These are phyloP conservation scores for Beauveria varroae DNA, from an alignment of 2,329 filamentous ascomycete species.

Conservation along the genomic window DNA sequence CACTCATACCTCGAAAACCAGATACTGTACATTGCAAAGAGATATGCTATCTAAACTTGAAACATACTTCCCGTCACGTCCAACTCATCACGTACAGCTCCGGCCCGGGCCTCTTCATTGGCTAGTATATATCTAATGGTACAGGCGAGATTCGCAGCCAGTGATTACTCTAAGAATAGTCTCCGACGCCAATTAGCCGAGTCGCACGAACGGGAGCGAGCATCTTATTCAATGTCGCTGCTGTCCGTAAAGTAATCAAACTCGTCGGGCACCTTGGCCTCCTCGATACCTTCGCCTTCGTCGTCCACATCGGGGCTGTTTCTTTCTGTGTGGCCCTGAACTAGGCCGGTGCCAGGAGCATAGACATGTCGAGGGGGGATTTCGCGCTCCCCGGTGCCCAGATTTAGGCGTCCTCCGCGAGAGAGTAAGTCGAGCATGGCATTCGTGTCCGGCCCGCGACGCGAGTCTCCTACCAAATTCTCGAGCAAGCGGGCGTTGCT, in stretches of 20 bases:
- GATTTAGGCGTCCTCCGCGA: slow-evolving; percentile 25
- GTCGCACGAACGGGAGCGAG: neutral
- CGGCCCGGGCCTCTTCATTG: neutral
- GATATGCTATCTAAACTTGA: slow-evolving; percentile 7
- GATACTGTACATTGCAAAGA: slow-evolving; percentile 8
- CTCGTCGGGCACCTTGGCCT: slow-evolving; percentile 60
- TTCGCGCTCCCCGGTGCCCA: neutral
- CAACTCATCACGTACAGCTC: neutral
- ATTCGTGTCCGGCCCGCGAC: slow-evolving; percentile 24
- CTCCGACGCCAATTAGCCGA: neutral
- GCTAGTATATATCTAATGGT: slow-evolving; percentile 12
- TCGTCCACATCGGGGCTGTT: slow-evolving; percentile 62
- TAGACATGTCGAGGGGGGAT: too few species aligned
- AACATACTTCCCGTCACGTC: neutral
- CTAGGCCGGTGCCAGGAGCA: too few species aligned
- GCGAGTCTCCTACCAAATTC: slow-evolving; percentile 23
- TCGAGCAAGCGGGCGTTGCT: slow-evolving; percentile 30
- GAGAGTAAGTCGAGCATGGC: slow-evolving; percentile 36
- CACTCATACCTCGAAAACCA: neutral
- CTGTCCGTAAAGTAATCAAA: slow-evolving; percentile 75
- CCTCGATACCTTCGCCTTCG: slow-evolving; percentile 65
- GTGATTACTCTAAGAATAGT: neutral
- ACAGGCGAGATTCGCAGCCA: slow-evolving; percentile 14
- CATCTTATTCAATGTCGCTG: slow-evolving; percentile 37
- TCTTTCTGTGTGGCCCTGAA: too few species aligned